These are phyloP conservation scores for Chrysosphaeria jannelii DNA, from an alignment of 2,329 filamentous ascomycete genomes.

Conservation along the genomic window DNA sequence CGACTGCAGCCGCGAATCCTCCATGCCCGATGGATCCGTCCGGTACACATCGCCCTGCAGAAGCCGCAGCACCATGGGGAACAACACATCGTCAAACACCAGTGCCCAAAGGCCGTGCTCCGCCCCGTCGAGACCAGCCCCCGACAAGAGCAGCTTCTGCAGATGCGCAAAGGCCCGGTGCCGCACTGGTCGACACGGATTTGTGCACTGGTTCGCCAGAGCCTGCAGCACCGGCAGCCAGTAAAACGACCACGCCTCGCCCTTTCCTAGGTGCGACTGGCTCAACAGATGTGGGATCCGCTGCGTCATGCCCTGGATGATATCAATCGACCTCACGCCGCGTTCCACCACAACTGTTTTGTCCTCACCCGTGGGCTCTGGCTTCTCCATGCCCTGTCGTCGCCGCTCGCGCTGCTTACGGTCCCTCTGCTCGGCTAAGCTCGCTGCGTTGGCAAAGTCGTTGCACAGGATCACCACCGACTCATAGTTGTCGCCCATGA, in stretches of 20 bases:
- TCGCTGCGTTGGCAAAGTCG: conserved; percentile 64
- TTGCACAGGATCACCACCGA: conserved; percentile 59
- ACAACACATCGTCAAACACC: conserved; percentile 80
- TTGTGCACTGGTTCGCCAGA: conserved; percentile 69
- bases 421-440: conserved; percentile 37
- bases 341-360: conserved; percentile 45
- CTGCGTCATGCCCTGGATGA: conserved; percentile 55
- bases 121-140: neutral
- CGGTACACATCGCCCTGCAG: conserved; percentile 89
- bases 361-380: conserved; percentile 9
- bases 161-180: conserved; percentile 66
- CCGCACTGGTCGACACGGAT: conserved; percentile 76
- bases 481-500: conserved; percentile 90
- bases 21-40: conserved; percentile 75
- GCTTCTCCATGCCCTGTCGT: neutral
- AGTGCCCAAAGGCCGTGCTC: conserved; percentile 81
- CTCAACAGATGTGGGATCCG: conserved; percentile 68
- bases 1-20: conserved; percentile 74
- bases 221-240: conserved; percentile 89
- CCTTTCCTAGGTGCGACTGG: conserved; percentile 72
- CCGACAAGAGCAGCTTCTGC: conserved; percentile 59
- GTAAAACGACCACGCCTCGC: conserved; percentile 81
- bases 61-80: conserved; percentile 63
- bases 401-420: conserved; percentile 9
- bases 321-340: conserved; percentile 50